A percentile compares a stretch with the other conserved stretches of the same genome.
phyloP scores from a whole-genome alignment of 345 rosid species.

The Brassica rapa region DNA sequence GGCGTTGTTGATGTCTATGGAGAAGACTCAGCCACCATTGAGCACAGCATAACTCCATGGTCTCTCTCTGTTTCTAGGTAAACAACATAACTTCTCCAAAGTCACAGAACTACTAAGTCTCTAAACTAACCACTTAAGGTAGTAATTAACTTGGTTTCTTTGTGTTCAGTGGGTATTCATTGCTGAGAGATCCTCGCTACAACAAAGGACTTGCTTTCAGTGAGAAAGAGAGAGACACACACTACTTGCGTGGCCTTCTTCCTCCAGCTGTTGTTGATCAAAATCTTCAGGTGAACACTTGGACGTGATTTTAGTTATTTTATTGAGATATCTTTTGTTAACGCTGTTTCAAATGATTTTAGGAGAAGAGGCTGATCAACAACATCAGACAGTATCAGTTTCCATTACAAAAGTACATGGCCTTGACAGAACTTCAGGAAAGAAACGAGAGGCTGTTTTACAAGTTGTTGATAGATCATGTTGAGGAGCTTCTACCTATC shows the following conservation, averaged over 20 bases:
- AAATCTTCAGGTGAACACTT: conserved; percentile 59
- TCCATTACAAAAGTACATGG: conserved; percentile 82
- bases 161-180: conserved; percentile 66
- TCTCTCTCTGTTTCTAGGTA: conserved; percentile 75
- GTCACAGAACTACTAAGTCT: neutral
- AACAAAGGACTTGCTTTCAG: conserved; percentile 93
- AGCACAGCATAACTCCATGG: conserved; percentile 89
- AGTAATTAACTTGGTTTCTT: neutral
- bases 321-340: neutral
- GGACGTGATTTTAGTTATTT: neutral
- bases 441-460: conserved; percentile 85
- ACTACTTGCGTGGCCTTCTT: conserved; percentile 83
- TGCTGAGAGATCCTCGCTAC: conserved; percentile 88
- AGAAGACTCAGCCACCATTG: conserved; percentile 81
- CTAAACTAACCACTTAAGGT: neutral
- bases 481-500: conserved; percentile 87
- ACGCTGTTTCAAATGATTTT: neutral
- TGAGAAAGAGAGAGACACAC: conserved; percentile 83
- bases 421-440: conserved; percentile 94
- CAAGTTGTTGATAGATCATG: conserved; percentile 82
- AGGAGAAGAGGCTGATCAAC: conserved; percentile 80
- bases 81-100: conserved; percentile 1
- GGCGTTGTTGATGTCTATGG: conserved; percentile 81
- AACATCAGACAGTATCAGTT: conserved; percentile 66
- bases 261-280: conserved; percentile 67